A percentile compares a stretch with the other conserved stretches of the same genome.
Conservation (phyloP, 108 stramenopile species). For the Thalassiosira profunda region DNA sequence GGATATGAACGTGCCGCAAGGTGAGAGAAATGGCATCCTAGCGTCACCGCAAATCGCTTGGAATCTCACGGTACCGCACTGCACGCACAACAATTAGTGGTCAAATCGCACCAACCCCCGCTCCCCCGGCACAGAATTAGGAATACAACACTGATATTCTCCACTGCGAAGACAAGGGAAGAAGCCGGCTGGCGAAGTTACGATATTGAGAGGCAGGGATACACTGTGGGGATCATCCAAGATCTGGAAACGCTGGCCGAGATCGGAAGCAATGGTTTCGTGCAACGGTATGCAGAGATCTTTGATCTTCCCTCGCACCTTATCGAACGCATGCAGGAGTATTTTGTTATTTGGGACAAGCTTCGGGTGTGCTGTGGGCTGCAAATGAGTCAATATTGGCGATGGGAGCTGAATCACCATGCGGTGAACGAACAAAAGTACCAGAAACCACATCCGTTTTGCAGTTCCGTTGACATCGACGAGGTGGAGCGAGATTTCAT, state of each 20-base stretch:
- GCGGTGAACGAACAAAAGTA: background rate
- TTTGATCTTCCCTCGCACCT: background rate
- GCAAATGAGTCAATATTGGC: background rate
- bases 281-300: background rate
- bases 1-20: background rate
- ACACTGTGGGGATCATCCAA: background rate
- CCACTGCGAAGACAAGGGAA: background rate
- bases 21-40: background rate
- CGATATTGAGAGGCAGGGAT: background rate
- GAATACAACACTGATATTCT: background rate
- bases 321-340: background rate
- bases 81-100: background rate
- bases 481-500: background rate
- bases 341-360: background rate
- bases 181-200: background rate
- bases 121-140: background rate
- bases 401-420: background rate
- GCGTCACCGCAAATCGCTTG: background rate
- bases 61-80: background rate
- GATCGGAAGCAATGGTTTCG: background rate
- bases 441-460: background rate
- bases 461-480: background rate
- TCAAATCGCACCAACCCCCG: background rate
- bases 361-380: background rate
- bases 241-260: constrained; percentile 3